phyloP scores from a whole-genome alignment of 2,329 filamentous ascomycete genomes.

The Oidium heveae region DNA sequence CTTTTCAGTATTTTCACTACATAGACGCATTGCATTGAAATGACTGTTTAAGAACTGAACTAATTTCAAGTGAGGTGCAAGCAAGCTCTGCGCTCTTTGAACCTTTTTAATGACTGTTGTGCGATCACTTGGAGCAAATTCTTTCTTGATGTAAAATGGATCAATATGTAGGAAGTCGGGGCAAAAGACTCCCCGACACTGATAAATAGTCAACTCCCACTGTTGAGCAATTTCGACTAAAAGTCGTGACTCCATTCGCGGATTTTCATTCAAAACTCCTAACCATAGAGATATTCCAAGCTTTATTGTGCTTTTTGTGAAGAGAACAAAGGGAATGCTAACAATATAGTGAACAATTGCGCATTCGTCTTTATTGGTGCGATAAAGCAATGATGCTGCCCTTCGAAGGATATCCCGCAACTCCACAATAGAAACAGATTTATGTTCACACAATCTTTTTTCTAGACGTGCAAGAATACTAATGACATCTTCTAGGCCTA shows the following conservation, averaged over 20 bases:
- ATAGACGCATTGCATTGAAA: slow-evolving; percentile 76
- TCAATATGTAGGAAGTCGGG: slow-evolving; percentile 46
- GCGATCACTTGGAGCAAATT: slow-evolving; percentile 80
- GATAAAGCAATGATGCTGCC: slow-evolving; percentile 68
- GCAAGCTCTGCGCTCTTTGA: slow-evolving; percentile 53
- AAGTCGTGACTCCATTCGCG: slow-evolving; percentile 62
- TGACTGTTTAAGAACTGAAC: slow-evolving; percentile 82
- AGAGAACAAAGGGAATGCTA: slow-evolving; percentile 73
- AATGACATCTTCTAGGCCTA: slow-evolving; percentile 30
- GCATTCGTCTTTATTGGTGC: slow-evolving; percentile 47
- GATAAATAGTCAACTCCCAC: slow-evolving; percentile 67
- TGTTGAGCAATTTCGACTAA: slow-evolving; percentile 69
- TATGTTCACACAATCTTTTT: slow-evolving; percentile 40
- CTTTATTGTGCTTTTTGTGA: slow-evolving; percentile 88
- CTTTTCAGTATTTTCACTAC: slow-evolving; percentile 56
- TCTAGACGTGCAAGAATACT: slow-evolving; percentile 51
- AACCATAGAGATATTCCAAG: slow-evolving; percentile 90
- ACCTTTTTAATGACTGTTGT: slow-evolving; percentile 48
- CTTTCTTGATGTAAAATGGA: slow-evolving; percentile 73
- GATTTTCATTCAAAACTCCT: slow-evolving; percentile 90
- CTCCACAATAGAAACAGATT: slow-evolving; percentile 44
- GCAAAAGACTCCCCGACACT: slow-evolving; percentile 60
- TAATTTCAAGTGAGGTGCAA: slow-evolving; percentile 66
- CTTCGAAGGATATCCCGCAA: slow-evolving; percentile 60
- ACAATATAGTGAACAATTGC: slow-evolving; percentile 71